Evolutionary conservation across 176 grass and related monocot genomes (phyloP).

Genomic region (Cenchrus americanus): DNA sequence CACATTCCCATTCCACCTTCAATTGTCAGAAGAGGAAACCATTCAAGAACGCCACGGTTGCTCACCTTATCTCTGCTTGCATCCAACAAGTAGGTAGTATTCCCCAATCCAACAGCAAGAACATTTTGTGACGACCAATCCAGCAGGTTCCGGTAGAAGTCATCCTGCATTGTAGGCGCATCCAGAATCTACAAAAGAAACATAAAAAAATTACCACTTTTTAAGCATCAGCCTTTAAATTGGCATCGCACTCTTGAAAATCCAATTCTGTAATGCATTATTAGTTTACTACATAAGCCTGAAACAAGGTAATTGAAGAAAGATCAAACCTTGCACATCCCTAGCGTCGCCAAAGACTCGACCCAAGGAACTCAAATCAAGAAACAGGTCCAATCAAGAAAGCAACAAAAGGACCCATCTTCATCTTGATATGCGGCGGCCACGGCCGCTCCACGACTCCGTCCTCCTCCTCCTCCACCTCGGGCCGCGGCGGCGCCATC

Average conservation of each 20-base stretch:
- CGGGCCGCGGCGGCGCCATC: neutral
- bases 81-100: slow-evolving; percentile 90
- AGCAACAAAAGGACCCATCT: neutral
- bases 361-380: slow-evolving; percentile 11
- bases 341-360: neutral
- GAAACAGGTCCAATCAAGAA: slow-evolving; percentile 31
- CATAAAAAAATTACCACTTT: neutral
- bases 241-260: neutral
- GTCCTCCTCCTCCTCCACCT: neutral
- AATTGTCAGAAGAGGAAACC: neutral
- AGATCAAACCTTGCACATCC: neutral
- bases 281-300: neutral
- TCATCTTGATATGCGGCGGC: neutral
- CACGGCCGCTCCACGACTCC: neutral
- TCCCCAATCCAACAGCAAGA: slow-evolving; percentile 85
- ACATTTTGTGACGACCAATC: slow-evolving; percentile 98
- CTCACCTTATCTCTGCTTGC: slow-evolving; percentile 91
- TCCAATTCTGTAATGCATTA: neutral
- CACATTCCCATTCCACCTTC: neutral
- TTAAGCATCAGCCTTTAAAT: neutral
- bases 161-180: slow-evolving; percentile 92
- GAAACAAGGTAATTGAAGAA: neutral
- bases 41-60: neutral
- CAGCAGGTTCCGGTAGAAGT: slow-evolving; percentile 95
- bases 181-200: slow-evolving; percentile 72